Percentiles rank a stretch among this genome's conserved stretches.
These are phyloP conservation scores for Naumovozyma dairenensis DNA, from an alignment of 805 yeast species.

Conservation along the genomic window DNA sequence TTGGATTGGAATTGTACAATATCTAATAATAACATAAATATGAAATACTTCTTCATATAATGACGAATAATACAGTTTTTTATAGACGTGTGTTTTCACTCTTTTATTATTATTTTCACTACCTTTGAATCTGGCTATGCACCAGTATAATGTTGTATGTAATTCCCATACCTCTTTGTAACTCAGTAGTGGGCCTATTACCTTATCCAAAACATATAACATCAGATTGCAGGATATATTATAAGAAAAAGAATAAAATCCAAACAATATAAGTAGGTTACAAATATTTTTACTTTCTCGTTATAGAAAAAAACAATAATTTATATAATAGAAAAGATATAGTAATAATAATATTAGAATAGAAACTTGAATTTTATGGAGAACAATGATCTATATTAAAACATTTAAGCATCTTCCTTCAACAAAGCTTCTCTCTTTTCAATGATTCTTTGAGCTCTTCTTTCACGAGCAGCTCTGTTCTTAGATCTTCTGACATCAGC, in stretches of 20 bases:
- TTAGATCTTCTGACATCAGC: constrained; percentile 98
- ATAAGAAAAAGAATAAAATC: too few relatives aligned
- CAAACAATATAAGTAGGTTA: background rate
- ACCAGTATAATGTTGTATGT: too few relatives aligned
- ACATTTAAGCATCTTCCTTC: constrained; percentile 47
- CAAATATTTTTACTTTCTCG: background rate
- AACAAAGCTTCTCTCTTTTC: constrained; percentile 97
- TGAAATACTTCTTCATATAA: too few relatives aligned
- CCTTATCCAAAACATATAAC: too few relatives aligned
- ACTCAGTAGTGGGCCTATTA: too few relatives aligned
- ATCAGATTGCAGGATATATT: too few relatives aligned
- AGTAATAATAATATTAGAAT: background rate
- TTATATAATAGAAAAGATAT: background rate
- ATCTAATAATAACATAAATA: background rate
- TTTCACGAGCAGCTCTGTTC: constrained; percentile 98
- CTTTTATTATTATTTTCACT: too few relatives aligned
- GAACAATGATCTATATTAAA: constrained; percentile 1
- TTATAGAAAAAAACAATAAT: background rate
- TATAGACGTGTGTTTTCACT: too few relatives aligned
- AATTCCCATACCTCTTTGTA: too few relatives aligned
- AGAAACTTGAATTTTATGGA: constrained; percentile 1
- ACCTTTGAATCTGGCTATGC: too few relatives aligned
- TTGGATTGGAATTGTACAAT: background rate
- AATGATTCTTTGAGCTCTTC: constrained; percentile 92
- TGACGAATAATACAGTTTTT: too few relatives aligned